These are phyloP conservation scores for Penicillium olsonii DNA, from an alignment of 2,329 filamentous ascomycete species.

Conservation along the genomic window DNA sequence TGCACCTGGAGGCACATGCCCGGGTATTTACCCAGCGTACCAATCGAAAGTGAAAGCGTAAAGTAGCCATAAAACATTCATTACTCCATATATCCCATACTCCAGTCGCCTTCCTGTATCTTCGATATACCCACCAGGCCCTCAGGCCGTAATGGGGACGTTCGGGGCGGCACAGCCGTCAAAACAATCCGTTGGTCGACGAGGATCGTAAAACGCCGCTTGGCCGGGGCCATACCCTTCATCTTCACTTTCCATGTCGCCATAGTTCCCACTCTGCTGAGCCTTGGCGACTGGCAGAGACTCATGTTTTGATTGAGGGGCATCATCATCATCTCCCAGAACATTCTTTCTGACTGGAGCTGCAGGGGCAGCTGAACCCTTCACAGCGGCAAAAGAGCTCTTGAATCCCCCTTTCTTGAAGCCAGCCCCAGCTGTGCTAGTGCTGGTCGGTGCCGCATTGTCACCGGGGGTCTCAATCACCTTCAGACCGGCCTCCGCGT, in stretches of 20 bases:
- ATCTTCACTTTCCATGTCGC: constrained; percentile 69
- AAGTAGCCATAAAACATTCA: constrained; percentile 5
- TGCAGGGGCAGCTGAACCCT: constrained; percentile 32
- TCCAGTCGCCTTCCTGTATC: background rate
- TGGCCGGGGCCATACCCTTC: constrained; percentile 57
- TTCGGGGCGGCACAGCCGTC: constrained; percentile 35
- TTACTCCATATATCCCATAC: background rate
- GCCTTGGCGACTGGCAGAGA: constrained; percentile 8
- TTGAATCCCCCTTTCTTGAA: constrained; percentile 86
- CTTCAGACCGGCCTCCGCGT: constrained; percentile 44
- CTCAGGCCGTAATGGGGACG: constrained; percentile 15
- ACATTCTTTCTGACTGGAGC: constrained; percentile 44
- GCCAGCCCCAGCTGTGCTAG: constrained; percentile 21
- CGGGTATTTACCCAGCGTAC: background rate
- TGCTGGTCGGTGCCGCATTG: constrained; percentile 22
- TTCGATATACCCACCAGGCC: background rate
- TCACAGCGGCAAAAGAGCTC: constrained; percentile 66
- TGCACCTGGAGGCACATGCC: background rate
- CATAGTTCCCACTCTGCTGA: constrained; percentile 3
- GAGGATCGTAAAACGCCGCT: constrained; percentile 54
- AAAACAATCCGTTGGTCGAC: constrained; percentile 53
- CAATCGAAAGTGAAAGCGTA: background rate
- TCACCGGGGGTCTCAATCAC: constrained; percentile 37
- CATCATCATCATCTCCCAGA: constrained; percentile 43
- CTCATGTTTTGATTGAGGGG: constrained; percentile 17